Evolutionary conservation across 1,284 basidiomycete genomes (phyloP), one percentile per base, ranked within the genome.

Genomic region (Chalciporus piperatoides): DNA sequence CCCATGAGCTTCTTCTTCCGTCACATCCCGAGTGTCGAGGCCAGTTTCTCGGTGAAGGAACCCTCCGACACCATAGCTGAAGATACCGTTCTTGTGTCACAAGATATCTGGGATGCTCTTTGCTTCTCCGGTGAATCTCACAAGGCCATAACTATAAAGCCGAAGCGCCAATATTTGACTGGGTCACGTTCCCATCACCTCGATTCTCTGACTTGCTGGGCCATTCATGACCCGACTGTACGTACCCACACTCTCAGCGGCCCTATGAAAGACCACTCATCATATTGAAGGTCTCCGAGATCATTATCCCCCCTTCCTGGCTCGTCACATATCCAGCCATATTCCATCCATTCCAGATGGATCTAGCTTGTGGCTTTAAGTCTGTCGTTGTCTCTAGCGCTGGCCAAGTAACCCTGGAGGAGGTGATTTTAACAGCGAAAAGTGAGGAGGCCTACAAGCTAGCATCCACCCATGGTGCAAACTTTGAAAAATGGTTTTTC

Each of bases 341-440:
- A 27, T 71, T 70, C 43, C 50, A 45, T 27, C 56, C 54, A n/a
- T 59, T 56, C 35, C 57, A 52, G 15, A 38, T 12, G 15, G 38
- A 30, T 38, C 35, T 41, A 25, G 49, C 51, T 33, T 50, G 41
- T 33, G 43, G 36, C 35, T 46, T 15, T 14, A 55, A 59, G 49
- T 49, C 63, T 6, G 8, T 66, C 24, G 15, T 47, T 23, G 8
- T 72, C 9, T 55, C 56, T 10, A 6, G 43, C n/a, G 48, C 57
- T 10, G 55, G 61, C 23, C 57, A 62, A 11, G 27, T 60, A 15
- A 24, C 43, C 21, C 49, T 75, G 14, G 73, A 71, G 11, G 73
- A 76, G 52, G 67, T 81, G 15, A 63, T 82, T 48, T 57, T 78
- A 12, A 68, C 71, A 24, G 78, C 80, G 19, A 65, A 77, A 36